Evolutionary conservation across 257 asterid species (phyloP), one percentile per base, ranked within the genome.

Genomic region (Fraxinus anomala): DNA sequence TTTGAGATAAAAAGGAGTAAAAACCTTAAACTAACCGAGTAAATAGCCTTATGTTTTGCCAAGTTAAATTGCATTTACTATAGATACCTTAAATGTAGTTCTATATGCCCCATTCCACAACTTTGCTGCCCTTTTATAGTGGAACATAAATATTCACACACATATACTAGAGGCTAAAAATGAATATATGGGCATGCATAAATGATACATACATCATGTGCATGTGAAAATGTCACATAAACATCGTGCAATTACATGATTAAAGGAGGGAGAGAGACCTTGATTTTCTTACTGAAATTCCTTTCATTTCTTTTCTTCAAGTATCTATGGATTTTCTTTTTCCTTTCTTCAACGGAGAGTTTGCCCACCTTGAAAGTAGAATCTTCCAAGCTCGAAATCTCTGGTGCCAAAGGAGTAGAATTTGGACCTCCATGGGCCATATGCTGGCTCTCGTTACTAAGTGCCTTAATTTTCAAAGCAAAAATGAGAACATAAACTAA

Each of bases 231-330:
- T 21, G 36, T 21, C 33, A 70, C 14, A 6, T 70, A 37, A 59
- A 42, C 51, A 47, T 42, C 59, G 36, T 12, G 47, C 1, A 72
- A 49, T 26, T 68, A 47, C 56, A 47, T 47, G 54, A 47, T 44
- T 11, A 77, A 14, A 68, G 6, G 72, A 71, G 61, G 70, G 56
- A 69, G 69, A 37, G 31, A 65, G n/a, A 90, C 98, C 97, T 94
- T 94, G 78, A 94, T 94, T 89, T 92, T 94, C 93, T 94, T 94
- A 91, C 93, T 90, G 67, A 94, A 94, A 82, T 92, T 94, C 76
- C 97, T 89, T 79, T 94, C 95, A 37, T 94, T 94, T 74, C 97
- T 86, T 80, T 94, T 94, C 95, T 88, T 87, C 92, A 92, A 74
- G 80, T 94, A 94, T 86, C 95, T 86, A 69, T 87, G 90, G 76